Base-by-base conservation (phyloP, 768 basidiomycete species). In the Boletus reticuloceps region DNA sequence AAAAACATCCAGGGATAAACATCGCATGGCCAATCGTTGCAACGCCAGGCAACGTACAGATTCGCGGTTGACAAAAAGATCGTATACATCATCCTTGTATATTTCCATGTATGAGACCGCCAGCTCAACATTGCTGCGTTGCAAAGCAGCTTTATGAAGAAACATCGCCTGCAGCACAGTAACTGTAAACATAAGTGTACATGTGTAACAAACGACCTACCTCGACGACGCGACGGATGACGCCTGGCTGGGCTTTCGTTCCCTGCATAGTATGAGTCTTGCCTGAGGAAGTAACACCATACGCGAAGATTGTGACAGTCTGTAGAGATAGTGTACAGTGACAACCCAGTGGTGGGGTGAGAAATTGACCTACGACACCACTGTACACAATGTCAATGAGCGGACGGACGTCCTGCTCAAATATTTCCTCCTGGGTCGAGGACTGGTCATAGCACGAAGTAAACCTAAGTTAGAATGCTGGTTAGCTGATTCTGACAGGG, bases 261-360 rank as follows among this genome's bases (percentile, higher is more conserved):
- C 93, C 93, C 72, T 94, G 92, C 90, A 96, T 95, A 0, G 94
- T 96, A 69, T 93, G 84, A 1, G 92, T 95, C 76, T 94, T 94
- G 17, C 92, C 93, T 6, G 89, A 91, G 2, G 90, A 92, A 11
- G 91, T 94, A 13, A 94, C 91, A 8, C 93, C 93, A 70, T 94
- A 94, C 1, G 91, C 89, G 59, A 94, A 94, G 16, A 94, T 84
- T 11, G 91, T 94, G 5, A 91, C 85, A 0, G 88, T 92, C 89
- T 91, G 19, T 46, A 48, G 25, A 11, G 25, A 32, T 7, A 25
- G 34, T 14, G 27, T 14, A 46, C 19, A 14, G 9, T n/a, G 29
- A 48, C 25, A 27, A 47, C 13, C 29, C 22, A 19, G 22, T 14
- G 16, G 22, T 8, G 16, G 22, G 19, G 29, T 8, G 11, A 43